phyloP scores from a whole-genome alignment of 2,329 filamentous ascomycete species.

The Niveomyces coronatus region DNA sequence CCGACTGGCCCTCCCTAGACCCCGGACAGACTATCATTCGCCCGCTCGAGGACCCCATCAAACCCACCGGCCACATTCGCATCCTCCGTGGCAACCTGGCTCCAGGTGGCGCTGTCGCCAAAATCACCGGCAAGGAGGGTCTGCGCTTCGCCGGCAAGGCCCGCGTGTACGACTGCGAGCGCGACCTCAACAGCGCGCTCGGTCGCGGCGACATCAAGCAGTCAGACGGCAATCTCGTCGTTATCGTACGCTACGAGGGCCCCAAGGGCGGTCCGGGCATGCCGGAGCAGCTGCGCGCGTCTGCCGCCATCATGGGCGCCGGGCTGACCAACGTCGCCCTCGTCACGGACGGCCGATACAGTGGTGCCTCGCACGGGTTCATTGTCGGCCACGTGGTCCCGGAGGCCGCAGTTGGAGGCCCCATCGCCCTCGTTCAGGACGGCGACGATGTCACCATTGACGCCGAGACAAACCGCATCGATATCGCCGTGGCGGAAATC shows the following conservation, averaged over 20 bases:
- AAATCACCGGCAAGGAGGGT: constrained; percentile 90
- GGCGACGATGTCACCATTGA: constrained; percentile 83
- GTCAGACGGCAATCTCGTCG: constrained; percentile 64
- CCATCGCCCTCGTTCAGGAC: constrained; percentile 71
- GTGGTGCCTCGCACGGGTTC: constrained; percentile 80
- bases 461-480: constrained; percentile 69
- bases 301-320: constrained; percentile 86
- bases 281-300: constrained; percentile 87
- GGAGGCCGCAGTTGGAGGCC: constrained; percentile 80
- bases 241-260: constrained; percentile 88
- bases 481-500: constrained; percentile 52
- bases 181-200: constrained; percentile 65
- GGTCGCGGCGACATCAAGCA: constrained; percentile 50
- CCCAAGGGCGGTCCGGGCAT: constrained; percentile 91
- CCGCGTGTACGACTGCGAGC: constrained; percentile 77
- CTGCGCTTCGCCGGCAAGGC: constrained; percentile 65
- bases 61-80: constrained; percentile 69
- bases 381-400: constrained; percentile 90
- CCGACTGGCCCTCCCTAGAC: constrained; percentile 63
- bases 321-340: constrained; percentile 79
- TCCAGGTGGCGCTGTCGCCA: constrained; percentile 73
- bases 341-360: constrained; percentile 86
- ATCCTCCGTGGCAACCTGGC: constrained; percentile 75
- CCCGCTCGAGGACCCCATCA: constrained; percentile 56
- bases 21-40: constrained; percentile 77